Conservation (phyloP, 176 grass and related monocot species). For the Phoenix dactylifera region DNA sequence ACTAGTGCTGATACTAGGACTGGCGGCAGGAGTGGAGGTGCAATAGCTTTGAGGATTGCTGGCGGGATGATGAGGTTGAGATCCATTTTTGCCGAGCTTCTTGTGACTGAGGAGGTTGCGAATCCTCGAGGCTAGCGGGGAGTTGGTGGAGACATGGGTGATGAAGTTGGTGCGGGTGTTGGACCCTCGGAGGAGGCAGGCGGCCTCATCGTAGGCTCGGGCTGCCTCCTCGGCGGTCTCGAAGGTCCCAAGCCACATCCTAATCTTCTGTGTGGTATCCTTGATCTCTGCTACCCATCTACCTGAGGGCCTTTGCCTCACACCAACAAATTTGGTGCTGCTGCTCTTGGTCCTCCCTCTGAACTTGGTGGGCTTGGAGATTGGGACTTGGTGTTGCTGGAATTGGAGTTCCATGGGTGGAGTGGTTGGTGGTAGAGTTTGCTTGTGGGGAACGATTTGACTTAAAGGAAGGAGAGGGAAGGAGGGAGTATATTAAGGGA, state of each 20-base stretch:
- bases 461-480: background rate
- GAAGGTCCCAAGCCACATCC: conserved; percentile 96
- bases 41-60: conserved; percentile 3
- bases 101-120: conserved; percentile 68
- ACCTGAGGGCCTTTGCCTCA: conserved; percentile 63
- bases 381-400: conserved; percentile 13
- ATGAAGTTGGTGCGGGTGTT: conserved; percentile 86
- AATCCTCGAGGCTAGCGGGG: conserved; percentile 65
- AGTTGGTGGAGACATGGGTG: conserved; percentile 31
- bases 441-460: no score
- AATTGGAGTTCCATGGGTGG: conserved; percentile 68
- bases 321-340: conserved; percentile 72
- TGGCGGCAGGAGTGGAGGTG: conserved; percentile 1
- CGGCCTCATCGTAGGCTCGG: conserved; percentile 64
- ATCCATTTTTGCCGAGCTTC: conserved; percentile 44
- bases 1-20: conserved; percentile 15
- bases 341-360: conserved; percentile 43
- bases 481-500: background rate
- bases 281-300: conserved; percentile 97
- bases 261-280: conserved; percentile 89
- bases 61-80: conserved; percentile 2
- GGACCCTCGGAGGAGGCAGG: conserved; percentile 70
- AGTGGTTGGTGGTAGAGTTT: background rate
- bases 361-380: conserved; percentile 33
- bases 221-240: conserved; percentile 62